Percentiles rank a stretch among this genome's conserved stretches.
Evolutionary conservation across 2,329 filamentous ascomycete genomes (phyloP).

Genomic region (Fusarium hostae): DNA sequence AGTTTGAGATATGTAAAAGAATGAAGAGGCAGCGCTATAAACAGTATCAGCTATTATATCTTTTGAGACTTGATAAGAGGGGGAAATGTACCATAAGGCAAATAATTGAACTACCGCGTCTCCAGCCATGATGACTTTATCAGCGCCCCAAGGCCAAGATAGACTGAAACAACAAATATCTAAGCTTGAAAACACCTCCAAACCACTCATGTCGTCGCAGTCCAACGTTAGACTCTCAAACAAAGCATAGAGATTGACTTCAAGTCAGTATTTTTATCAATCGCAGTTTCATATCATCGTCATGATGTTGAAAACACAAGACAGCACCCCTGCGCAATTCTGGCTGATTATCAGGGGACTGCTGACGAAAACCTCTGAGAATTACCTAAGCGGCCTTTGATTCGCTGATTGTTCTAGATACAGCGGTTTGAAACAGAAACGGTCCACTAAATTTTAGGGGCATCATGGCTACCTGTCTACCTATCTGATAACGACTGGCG

Average conservation of each 20-base stretch:
- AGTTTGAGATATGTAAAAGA: conserved; percentile 59
- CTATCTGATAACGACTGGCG: conserved; percentile 7
- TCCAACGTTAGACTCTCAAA: not conserved
- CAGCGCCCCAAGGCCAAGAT: conserved; percentile 10
- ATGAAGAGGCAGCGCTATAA: conserved; percentile 58
- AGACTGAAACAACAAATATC: conserved; percentile 15
- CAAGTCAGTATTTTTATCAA: not conserved
- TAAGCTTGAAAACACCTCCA: conserved; percentile 11
- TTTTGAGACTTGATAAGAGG: not conserved
- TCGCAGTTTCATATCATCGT: not conserved
- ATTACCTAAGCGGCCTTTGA: conserved; percentile 32
- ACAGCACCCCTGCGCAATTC: conserved; percentile 23
- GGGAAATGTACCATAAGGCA: conserved; percentile 35
- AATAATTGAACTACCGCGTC: conserved; percentile 39
- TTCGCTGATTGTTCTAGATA: conserved; percentile 2
- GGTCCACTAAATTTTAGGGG: conserved; percentile 13
- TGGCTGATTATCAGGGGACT: conserved; percentile 27
- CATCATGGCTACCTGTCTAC: not conserved
- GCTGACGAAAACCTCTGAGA: conserved; percentile 36
- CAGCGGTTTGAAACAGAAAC: conserved; percentile 5
- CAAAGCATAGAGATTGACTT: not conserved
- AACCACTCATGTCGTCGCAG: conserved; percentile 29
- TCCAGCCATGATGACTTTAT: conserved; percentile 34
- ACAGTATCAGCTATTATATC: not conserved
- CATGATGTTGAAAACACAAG: conserved; percentile 28